Evolutionary conservation across 208 protist species (phyloP).

Genomic region (Crithidia mellificae): DNA sequence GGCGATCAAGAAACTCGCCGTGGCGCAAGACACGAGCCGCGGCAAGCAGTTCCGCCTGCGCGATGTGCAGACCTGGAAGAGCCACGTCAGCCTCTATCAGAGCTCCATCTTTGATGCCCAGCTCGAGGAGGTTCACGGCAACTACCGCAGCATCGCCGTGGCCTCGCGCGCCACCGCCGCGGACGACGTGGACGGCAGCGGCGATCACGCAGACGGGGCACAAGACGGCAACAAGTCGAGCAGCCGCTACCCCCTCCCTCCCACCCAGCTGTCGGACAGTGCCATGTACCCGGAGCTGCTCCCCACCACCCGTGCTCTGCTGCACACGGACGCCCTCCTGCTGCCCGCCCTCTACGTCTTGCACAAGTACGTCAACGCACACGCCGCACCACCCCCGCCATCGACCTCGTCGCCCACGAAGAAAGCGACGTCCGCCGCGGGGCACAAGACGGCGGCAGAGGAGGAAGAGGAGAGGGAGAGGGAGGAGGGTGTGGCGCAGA

Average conservation of each 20-base stretch:
- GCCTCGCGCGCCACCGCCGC: not conserved
- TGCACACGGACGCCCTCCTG: conserved; percentile 77
- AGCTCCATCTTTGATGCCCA: conserved; percentile 37
- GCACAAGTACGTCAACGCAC: conserved; percentile 33
- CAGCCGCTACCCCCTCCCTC: conserved; percentile 21
- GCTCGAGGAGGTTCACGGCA: conserved; percentile 33
- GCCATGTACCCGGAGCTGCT: conserved; percentile 43
- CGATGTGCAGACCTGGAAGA: conserved; percentile 45
- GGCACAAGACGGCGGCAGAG: not conserved
- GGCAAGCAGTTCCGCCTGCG: conserved; percentile 56
- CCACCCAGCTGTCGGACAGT: conserved; percentile 24
- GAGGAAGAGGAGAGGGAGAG: not conserved
- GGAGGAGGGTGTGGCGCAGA: too few species aligned
- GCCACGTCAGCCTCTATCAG: conserved; percentile 55
- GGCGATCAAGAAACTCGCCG: conserved; percentile 47
- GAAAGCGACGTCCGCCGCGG: too few species aligned
- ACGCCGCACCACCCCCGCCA: conserved; percentile 2
- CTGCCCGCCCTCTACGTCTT: conserved; percentile 58
- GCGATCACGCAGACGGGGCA: conserved; percentile 6
- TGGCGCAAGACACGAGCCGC: conserved; percentile 25
- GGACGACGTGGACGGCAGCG: too few species aligned
- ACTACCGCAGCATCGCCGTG: conserved; percentile 30
- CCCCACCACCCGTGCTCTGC: conserved; percentile 53
- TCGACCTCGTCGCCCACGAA: not conserved
- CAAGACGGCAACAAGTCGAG: not conserved